Conservation (phyloP, 2,329 filamentous ascomycete species). For the Pseudocercospora crystallina region DNA sequence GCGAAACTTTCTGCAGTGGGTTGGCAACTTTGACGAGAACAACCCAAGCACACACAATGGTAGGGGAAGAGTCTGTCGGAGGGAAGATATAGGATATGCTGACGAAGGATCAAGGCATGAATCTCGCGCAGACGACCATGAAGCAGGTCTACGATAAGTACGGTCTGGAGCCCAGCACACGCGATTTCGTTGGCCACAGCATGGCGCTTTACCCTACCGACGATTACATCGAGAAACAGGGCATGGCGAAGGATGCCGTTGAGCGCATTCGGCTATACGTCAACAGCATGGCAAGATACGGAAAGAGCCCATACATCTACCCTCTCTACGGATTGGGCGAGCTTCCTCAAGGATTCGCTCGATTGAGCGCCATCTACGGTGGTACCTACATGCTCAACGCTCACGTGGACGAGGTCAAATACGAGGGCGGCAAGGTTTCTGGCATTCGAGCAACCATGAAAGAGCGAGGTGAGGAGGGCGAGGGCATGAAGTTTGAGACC, state of each 20-base stretch:
- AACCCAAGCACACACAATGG: slow-evolving; percentile 88
- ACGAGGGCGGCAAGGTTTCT: slow-evolving; percentile 74
- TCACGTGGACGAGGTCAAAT: slow-evolving; percentile 82
- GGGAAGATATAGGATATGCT: slow-evolving; percentile 8
- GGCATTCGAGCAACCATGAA: slow-evolving; percentile 98
- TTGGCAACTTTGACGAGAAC: slow-evolving; percentile 79
- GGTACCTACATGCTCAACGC: slow-evolving; percentile 99
- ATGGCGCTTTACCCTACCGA: slow-evolving; percentile 96
- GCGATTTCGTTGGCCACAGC: slow-evolving; percentile 95
- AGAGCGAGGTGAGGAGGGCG: slow-evolving; percentile 70
- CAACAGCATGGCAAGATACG: slow-evolving; percentile 95
- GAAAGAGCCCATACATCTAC: slow-evolving; percentile 99
- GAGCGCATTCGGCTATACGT: slow-evolving; percentile 94
- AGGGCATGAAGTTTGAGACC: slow-evolving; percentile 88
- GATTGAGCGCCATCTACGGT: slow-evolving; percentile 95
- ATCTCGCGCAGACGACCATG: slow-evolving; percentile 79
- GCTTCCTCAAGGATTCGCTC: slow-evolving; percentile 95
- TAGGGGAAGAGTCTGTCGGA: slow-evolving; percentile 39
- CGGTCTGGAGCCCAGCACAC: slow-evolving; percentile 81
- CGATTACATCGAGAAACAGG: slow-evolving; percentile 73
- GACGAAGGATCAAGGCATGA: slow-evolving; percentile 59
- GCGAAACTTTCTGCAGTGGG: slow-evolving; percentile 95
- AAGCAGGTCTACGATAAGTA: slow-evolving; percentile 99
- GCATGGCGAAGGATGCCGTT: slow-evolving; percentile 78
- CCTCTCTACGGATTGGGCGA: slow-evolving; percentile 96